phyloP scores from a whole-genome alignment of 2,329 filamentous ascomycete genomes.

The Sordariomycetes sp. region DNA sequence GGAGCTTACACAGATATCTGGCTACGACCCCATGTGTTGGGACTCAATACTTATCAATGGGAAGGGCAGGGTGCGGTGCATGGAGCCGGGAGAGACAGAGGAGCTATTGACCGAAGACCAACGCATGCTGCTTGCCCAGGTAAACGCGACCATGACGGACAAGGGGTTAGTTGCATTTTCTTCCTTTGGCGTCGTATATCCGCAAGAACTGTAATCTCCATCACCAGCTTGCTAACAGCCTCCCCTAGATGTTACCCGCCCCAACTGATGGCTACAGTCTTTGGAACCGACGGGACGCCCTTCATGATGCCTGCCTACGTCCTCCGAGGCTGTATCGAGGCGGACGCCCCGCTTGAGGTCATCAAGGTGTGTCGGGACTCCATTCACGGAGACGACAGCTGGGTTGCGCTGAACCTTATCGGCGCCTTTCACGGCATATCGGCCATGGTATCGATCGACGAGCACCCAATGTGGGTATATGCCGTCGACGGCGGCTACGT shows the following conservation, averaged over 20 bases:
- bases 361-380: slow-evolving; percentile 20
- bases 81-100: slow-evolving; percentile 27
- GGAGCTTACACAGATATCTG: slow-evolving; percentile 27
- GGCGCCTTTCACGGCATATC: slow-evolving; percentile 33
- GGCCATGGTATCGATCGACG: slow-evolving; percentile 32
- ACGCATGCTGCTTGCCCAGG: slow-evolving; percentile 11
- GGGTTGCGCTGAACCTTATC: slow-evolving; percentile 42
- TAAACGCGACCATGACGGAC: slow-evolving; percentile 19
- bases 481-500: slow-evolving; percentile 41
- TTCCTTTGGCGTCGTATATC: background rate
- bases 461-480: slow-evolving; percentile 38
- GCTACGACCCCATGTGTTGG: slow-evolving; percentile 39
- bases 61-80: slow-evolving; percentile 40
- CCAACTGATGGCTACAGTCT: background rate
- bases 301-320: slow-evolving; percentile 10
- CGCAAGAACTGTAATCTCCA: too few relatives aligned
- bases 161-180: slow-evolving; percentile 20
- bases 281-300: slow-evolving; percentile 2
- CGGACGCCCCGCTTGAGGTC: slow-evolving; percentile 26
- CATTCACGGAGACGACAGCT: slow-evolving; percentile 17
- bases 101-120: slow-evolving; percentile 19
- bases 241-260: slow-evolving; percentile 1
- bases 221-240: background rate
- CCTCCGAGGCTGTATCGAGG: slow-evolving; percentile 32
- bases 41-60: slow-evolving; percentile 51